Percentiles rank a stretch among this genome's conserved stretches.
Evolutionary conservation across 2,329 filamentous ascomycete genomes (phyloP).

Genomic region (Ascocoryne sarcoides): DNA sequence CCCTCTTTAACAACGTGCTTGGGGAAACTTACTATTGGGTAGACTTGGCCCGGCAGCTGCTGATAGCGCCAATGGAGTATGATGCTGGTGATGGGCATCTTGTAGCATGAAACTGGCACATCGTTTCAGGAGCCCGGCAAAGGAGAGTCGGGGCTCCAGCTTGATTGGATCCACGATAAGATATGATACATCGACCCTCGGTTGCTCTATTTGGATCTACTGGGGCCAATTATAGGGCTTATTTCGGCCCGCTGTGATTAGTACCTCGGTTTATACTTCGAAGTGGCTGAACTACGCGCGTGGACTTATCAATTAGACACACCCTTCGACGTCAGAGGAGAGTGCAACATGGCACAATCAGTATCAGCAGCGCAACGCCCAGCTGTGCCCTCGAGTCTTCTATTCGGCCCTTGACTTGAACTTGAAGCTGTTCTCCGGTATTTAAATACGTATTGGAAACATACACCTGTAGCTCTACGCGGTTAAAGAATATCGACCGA

Average conservation of each 20-base stretch:
- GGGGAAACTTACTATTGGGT: not conserved
- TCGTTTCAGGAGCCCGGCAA: constrained; percentile 7
- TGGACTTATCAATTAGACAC: not conserved
- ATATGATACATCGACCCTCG: not conserved
- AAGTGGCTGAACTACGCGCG: not conserved
- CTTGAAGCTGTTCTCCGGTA: too few species aligned
- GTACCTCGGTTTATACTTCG: not conserved
- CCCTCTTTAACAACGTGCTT: not conserved
- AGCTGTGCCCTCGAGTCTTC: too few species aligned
- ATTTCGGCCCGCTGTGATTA: not conserved
- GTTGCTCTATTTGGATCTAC: not conserved
- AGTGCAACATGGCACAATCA: too few species aligned
- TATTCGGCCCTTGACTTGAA: too few species aligned
- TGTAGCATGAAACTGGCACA: constrained; percentile 9
- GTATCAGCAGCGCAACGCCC: too few species aligned
- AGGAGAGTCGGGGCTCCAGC: not conserved
- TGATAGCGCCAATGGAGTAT: not conserved
- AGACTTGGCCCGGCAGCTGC: constrained; percentile 1
- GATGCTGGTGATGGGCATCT: constrained; percentile 1
- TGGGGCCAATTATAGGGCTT: not conserved
- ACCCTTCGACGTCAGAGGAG: too few species aligned
- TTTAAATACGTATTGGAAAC: too few species aligned
- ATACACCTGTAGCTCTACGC: too few species aligned
- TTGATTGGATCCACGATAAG: constrained; percentile 1
- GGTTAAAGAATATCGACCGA: too few species aligned